Base-by-base conservation (phyloP, 208 protist genomes). In the Acanthamoeba healyi region DNA sequence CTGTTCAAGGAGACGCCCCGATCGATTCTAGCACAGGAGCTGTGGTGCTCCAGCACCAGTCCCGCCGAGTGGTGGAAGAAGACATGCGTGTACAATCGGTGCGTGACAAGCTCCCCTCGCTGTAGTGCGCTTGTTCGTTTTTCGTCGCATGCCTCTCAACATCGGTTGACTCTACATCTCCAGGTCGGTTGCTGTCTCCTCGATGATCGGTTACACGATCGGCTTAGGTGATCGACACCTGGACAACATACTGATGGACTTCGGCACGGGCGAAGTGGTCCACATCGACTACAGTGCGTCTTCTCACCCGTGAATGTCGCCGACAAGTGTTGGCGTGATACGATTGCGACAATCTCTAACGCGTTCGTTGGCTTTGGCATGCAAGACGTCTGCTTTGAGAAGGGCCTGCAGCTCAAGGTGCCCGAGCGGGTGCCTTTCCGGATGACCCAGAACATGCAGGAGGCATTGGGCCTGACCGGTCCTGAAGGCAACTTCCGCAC, bases 391-490 rank as follows among this genome's bases (percentile, higher is more conserved):
- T 98, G 98, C n/a, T 99, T 99, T 97, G 98, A 99, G 51, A 98
- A 99, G 94, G 98, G 96, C 17, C 96, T 96, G 70, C 91, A 98
- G 44, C 96, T 99, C 14, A 95, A 94, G 12, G 96, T 98, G 14
- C 99, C 99, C 26, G 99, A 99, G 96, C 65, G 97, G 12, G 98
- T 99, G 15, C 99, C 99, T 14, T 99, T 99, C 95, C 96, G 99
- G 9, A 95, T 99, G 22, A 99, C 99, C 12, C 97, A 98, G 22
- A 99, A 99, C 95, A 94, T 99, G 7, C 97, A 99, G 29, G 89
- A 94, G 15, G 98, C 98, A 6, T 96, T 99, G 54, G 99, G 99
- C 29, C 95, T 99, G 34, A 97, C 96, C 12, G 98, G 98, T 34
- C 95, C 97, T 3, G 98, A 99, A 32, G 99, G 99, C 6, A 84